Base-by-base conservation (phyloP, 306 rosid genomes). In the Cicer judaicum region DNA sequence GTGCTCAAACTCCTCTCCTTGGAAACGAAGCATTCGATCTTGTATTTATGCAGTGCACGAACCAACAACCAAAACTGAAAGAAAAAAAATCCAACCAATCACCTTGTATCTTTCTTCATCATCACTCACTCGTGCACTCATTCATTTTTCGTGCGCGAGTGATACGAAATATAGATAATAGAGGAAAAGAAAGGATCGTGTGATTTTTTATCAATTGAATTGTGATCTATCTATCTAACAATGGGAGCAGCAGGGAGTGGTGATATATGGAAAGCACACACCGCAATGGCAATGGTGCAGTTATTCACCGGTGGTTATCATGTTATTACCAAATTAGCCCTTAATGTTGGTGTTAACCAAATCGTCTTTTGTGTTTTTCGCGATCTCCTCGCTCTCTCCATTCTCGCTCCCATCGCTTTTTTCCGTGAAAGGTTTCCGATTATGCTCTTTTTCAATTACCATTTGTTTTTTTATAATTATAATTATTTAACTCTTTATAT, bases 331-430 rank as follows among this genome's bases (percentile, higher is more conserved):
- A 93, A 93, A 78, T 88, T 93, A 0, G 96, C 98, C 61, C 97
- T 93, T 66, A 88, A 93, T 55, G 90, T 91, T 76, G 98, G 98
- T 7, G 75, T 93, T 79, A 88, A 91, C 73, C 96, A 91, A 72
- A 84, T 93, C 50, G 97, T 93, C 11, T 93, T 93, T 85, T 93
- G 98, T 68, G 87, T 91, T 67, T 93, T 83, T 24, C 87, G 97
- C 7, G 91, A 92, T 85, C 89, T 92, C 70, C 80, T 92, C 49
- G 96, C 96, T 42, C 93, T 92, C 56, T 70, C 84, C 64, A 89
- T 92, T 73, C 97, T 92, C 63, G 94, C 95, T 19, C 96, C 97
- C 19, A 21, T 88, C 73, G 97, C 97, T 79, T 91, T 78, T 54
- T 66, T 88, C 82, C 89, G 93, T 47, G 98, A 93, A 87, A 88